These are phyloP conservation scores for Colletotrichum sansevieriae DNA, from an alignment of 2,329 filamentous ascomycete species.

Conservation along the genomic window DNA sequence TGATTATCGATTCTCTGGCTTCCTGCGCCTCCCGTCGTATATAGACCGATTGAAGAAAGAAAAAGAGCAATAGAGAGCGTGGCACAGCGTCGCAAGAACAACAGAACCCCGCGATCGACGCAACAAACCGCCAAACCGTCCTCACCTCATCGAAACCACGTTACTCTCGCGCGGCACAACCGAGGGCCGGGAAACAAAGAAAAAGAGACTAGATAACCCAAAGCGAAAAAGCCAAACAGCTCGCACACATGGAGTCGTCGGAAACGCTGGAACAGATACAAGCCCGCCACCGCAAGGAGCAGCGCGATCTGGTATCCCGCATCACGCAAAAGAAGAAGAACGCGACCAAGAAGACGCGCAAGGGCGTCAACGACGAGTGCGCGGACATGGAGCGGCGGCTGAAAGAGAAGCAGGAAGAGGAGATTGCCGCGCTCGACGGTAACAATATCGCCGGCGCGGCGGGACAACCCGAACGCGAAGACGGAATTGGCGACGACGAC, in stretches of 20 bases:
- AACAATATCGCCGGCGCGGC: constrained; percentile 8
- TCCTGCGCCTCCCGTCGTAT: no score
- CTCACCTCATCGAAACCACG: no score
- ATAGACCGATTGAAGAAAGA: no score
- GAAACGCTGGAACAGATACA: constrained; percentile 82
- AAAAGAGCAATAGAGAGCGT: no score
- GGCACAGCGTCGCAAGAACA: no score
- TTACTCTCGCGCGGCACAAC: no score
- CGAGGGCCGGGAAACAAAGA: no score
- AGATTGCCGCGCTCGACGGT: constrained; percentile 62
- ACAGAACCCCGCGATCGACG: no score
- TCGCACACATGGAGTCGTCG: constrained; percentile 46
- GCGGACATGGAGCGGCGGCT: constrained; percentile 76
- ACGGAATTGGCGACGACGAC: constrained; percentile 45
- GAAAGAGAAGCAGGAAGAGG: constrained; percentile 74
- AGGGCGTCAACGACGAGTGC: constrained; percentile 82
- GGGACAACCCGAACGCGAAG: constrained; percentile 35
- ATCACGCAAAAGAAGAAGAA: constrained; percentile 97
- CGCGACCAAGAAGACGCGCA: constrained; percentile 87
- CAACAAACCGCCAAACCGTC: no score
- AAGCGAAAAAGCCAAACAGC: no score
- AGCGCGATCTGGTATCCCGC: constrained; percentile 84
- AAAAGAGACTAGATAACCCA: no score
- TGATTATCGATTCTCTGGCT: no score
- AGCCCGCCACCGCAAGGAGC: constrained; percentile 87